Percentiles rank a stretch among this genome's conserved stretches.
Conservation (phyloP, 169 alveolate species). For the Cryptosporidium sp. region DNA sequence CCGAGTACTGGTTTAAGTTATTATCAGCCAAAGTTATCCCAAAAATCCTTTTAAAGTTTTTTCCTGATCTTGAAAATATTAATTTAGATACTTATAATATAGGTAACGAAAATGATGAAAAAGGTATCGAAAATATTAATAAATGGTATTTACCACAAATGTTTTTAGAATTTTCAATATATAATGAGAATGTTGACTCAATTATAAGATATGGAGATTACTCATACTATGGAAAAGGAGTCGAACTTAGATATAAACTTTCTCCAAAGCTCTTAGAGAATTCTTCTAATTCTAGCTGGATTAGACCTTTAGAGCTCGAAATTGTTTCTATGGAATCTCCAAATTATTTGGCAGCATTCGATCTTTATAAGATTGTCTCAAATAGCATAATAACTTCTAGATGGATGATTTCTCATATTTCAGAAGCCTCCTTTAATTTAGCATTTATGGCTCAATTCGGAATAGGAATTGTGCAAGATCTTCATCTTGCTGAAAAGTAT, state of each 20-base stretch:
- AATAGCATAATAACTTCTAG: constrained; percentile 27
- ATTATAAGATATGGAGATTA: constrained; percentile 45
- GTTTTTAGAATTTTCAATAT: constrained; percentile 42
- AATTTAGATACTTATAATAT: background rate
- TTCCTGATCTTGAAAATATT: constrained; percentile 7
- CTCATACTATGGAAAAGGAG: constrained; percentile 46
- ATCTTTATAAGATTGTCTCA: constrained; percentile 34
- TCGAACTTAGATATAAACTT: background rate
- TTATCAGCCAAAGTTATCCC: background rate
- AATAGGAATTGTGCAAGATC: constrained; percentile 46
- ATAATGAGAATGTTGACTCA: constrained; percentile 48
- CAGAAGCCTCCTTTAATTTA: constrained; percentile 63
- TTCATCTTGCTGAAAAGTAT: constrained; percentile 17
- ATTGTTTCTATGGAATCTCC: constrained; percentile 4
- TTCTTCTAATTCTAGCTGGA: constrained; percentile 7
- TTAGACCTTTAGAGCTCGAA: constrained; percentile 14
- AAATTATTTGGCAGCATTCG: constrained; percentile 14
- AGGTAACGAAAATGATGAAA: background rate
- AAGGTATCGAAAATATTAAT: background rate
- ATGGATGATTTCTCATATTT: constrained; percentile 50
- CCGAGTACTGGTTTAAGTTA: background rate
- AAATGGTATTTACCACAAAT: constrained; percentile 70
- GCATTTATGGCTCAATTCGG: constrained; percentile 70
- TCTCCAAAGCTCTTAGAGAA: background rate
- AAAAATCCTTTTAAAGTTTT: background rate